Base-by-base conservation (phyloP, 2,329 filamentous ascomycete species). In the Ciborinia camelliae region DNA sequence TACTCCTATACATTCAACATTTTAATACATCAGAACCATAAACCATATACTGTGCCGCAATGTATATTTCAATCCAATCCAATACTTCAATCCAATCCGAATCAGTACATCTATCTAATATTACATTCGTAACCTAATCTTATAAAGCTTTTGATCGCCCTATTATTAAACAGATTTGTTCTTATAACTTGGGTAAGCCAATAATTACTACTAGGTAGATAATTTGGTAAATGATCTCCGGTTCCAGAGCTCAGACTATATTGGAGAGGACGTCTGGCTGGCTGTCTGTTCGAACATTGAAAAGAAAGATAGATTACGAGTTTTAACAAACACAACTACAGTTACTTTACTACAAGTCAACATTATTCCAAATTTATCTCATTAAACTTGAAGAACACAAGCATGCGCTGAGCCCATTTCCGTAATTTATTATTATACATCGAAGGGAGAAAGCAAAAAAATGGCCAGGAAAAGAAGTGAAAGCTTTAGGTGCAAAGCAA, bases 341-440 rank as follows among this genome's bases (percentile, higher is more conserved):
- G n/a, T n/a, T n/a, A n/a, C n/a, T 37, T 9, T 10, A 37, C 5
- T 12, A 10, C 35, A 12, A 37, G 9, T 28, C 28, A 15, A 47
- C n/a, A 35, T 45, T 35, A 30, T 58, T 35, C 41, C 41, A 35
- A 26, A 47, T 35, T 43, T 7, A 47, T 47, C 41, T 58, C 52
- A 63, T 63, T 50, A 63, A 15, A 23, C 9, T 55, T 58, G 32
- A 50, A 63, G 32, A 47, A 63, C 37, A 30, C 26, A 37, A 58
- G 43, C 7, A 20, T 58, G 18, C 18, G 47, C 15, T 39, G 20
- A 50, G 30, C 9, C 35, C 41, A 30, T 58, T 15, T 41, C 52
- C 41, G 8, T 47, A 20, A 15, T 63, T 51, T 63, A 59, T 51
- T 63, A 59, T 23, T 63, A 32, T 63, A 63, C 52, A 63, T 41